phyloP scores from a whole-genome alignment of 192 early-diverging fungal species.

The Pilaira anomala region DNA sequence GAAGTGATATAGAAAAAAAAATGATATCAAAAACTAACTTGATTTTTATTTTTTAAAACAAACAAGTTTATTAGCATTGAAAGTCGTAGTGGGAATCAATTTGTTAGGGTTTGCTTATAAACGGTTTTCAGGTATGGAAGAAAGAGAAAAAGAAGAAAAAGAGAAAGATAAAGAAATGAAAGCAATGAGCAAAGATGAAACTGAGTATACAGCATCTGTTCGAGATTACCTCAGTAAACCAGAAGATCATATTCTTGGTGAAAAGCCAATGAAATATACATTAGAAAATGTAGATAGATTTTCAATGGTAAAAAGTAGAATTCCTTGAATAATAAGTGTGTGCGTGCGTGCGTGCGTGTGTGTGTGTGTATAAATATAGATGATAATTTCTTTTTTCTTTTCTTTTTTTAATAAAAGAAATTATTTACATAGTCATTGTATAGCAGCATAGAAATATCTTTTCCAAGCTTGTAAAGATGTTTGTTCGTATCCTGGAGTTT shows the following conservation, averaged over 20 bases:
- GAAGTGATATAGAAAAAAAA: no score
- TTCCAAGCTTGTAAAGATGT: no score
- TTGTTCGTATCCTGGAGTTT: no score
- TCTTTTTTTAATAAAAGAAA: no score
- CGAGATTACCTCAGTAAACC: slow-evolving; percentile 32
- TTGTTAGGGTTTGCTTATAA: slow-evolving; percentile 70
- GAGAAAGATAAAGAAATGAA: no score
- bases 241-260: slow-evolving; percentile 40
- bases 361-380: no score
- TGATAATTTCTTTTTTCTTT: not conserved
- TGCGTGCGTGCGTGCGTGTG: no score
- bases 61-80: slow-evolving; percentile 58
- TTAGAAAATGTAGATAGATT: slow-evolving; percentile 92
- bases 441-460: not conserved
- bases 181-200: slow-evolving; percentile 47
- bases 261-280: slow-evolving; percentile 53
- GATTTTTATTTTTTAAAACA: not conserved
- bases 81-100: slow-evolving; percentile 74
- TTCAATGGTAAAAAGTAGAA: slow-evolving; percentile 86
- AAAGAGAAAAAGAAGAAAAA: slow-evolving; percentile 41
- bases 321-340: slow-evolving; percentile 46
- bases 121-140: slow-evolving; percentile 60
- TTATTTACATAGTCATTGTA: not conserved
- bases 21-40: not conserved
- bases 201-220: slow-evolving; percentile 33